Evolutionary conservation across 345 rosid species (phyloP).

Genomic region (Eucalyptus regnans): DNA sequence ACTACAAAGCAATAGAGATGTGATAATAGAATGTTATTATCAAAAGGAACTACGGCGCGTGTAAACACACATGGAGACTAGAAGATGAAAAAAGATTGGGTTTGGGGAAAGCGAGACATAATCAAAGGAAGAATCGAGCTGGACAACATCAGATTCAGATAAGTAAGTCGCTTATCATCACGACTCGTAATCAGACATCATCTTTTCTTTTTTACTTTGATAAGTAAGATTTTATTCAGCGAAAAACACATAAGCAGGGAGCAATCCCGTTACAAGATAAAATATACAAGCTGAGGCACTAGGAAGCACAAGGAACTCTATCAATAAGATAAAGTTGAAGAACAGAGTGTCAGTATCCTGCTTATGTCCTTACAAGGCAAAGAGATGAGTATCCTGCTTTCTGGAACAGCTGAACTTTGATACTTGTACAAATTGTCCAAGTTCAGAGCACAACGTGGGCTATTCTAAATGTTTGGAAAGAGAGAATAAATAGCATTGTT

Average conservation of each 20-base stretch:
- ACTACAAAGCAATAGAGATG: too few species aligned
- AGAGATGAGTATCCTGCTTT: neutral
- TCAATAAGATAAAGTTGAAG: neutral
- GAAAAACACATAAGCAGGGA: neutral
- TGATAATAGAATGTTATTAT: too few species aligned
- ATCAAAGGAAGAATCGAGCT: too few species aligned
- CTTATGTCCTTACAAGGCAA: too few species aligned
- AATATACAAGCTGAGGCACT: neutral
- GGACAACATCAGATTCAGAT: too few species aligned
- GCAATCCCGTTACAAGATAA: neutral
- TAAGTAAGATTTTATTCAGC: too few species aligned
- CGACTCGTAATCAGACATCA: too few species aligned
- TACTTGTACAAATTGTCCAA: neutral
- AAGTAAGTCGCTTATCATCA: too few species aligned
- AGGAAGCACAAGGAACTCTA: neutral
- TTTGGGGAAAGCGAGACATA: too few species aligned
- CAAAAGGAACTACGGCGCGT: fast-evolving
- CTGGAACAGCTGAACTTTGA: neutral
- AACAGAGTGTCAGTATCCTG: neutral
- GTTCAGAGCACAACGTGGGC: neutral
- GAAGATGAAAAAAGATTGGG: too few species aligned
- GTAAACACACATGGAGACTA: too few species aligned
- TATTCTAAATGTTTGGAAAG: neutral
- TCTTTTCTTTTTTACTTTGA: too few species aligned
- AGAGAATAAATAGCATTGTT: neutral